phyloP scores from a whole-genome alignment of 768 basidiomycete species.

The Lactarius trivialis region DNA sequence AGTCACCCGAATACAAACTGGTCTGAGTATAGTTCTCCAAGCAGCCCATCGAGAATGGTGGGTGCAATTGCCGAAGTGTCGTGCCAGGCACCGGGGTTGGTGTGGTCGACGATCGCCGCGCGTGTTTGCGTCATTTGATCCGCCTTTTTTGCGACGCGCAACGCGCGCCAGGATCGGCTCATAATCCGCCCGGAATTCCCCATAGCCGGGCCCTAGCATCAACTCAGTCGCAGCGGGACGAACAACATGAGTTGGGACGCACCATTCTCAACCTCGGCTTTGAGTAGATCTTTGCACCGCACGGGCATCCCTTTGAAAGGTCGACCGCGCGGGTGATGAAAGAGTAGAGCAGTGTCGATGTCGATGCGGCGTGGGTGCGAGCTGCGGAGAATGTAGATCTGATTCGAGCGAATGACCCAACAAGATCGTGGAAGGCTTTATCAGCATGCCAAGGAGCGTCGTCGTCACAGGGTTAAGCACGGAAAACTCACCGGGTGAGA shows the following conservation, averaged over 20 bases:
- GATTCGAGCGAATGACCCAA: background rate
- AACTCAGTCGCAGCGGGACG: background rate
- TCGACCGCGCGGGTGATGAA: background rate
- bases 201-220: background rate
- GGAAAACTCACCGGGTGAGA: background rate
- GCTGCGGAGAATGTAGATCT: background rate
- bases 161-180: background rate
- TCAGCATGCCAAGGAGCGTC: background rate
- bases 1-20: no score
- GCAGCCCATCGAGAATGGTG: no score
- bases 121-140: background rate
- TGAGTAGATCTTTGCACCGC: background rate
- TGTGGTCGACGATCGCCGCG: no score
- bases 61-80: no score
- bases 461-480: background rate
- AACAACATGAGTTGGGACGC: background rate
- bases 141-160: no score
- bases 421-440: background rate
- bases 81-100: no score
- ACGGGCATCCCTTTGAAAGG: background rate
- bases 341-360: background rate
- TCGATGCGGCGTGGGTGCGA: background rate
- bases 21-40: no score
- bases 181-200: no score
- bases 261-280: background rate